phyloP scores from a whole-genome alignment of 768 basidiomycete genomes.

The Panaeolus cyanescens region DNA sequence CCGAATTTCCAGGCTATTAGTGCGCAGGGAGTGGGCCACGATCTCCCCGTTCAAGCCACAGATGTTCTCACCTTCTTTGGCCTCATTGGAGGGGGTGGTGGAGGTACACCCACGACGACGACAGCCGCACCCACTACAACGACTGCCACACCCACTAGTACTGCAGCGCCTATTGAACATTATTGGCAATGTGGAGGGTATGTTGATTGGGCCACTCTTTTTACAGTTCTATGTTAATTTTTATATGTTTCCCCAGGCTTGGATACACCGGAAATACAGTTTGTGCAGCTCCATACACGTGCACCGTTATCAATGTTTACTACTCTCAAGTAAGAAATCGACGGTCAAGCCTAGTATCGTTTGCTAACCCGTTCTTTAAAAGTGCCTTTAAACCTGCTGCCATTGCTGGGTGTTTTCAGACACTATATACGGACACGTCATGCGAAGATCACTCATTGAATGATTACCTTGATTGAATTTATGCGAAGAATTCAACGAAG shows the following conservation, averaged over 20 bases:
- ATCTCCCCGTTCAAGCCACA: slow-evolving; percentile 49
- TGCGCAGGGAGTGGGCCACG: slow-evolving; percentile 50
- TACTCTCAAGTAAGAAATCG: slow-evolving; percentile 19
- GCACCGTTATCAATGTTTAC: slow-evolving; percentile 8
- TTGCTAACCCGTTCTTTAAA: no score
- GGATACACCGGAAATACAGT: slow-evolving; percentile 29
- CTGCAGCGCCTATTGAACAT: slow-evolving; percentile 20
- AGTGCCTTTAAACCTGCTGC: no score
- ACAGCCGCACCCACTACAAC: slow-evolving; percentile 10
- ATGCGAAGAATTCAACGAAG: no score
- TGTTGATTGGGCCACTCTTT: no score
- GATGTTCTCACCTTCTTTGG: slow-evolving; percentile 52
- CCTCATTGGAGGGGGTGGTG: slow-evolving; percentile 29
- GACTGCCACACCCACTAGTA: slow-evolving; percentile 11
- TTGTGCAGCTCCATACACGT: slow-evolving; percentile 18
- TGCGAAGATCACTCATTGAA: no score
- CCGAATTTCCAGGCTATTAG: slow-evolving; percentile 51
- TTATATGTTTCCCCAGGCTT: slow-evolving; percentile 16
- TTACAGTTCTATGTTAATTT: no score
- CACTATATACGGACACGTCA: no score
- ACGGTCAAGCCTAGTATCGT: no score
- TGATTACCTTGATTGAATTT: no score
- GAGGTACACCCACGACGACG: slow-evolving; percentile 14
- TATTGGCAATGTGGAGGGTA: slow-evolving; percentile 35
- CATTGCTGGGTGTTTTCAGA: no score